phyloP scores from a whole-genome alignment of 306 rosid species.

The Crataegus laevigata region DNA sequence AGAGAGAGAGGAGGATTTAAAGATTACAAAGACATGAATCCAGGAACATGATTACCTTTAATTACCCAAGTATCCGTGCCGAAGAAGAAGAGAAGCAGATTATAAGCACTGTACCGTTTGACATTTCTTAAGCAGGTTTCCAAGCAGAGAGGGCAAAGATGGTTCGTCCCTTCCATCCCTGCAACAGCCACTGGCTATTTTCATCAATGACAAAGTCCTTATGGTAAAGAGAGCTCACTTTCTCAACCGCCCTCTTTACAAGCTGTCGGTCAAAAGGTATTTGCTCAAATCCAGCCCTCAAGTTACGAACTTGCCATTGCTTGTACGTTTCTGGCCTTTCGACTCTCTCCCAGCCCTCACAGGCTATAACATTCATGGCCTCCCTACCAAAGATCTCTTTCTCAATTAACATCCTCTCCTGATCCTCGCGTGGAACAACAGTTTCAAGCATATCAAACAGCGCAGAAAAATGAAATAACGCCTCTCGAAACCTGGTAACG shows the following conservation, averaged over 20 bases:
- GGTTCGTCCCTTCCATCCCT: conserved; percentile 97
- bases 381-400: conserved; percentile 80
- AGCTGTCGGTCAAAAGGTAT: conserved; percentile 28
- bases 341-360: conserved; percentile 93
- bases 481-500: conserved; percentile 89
- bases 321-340: conserved; percentile 95
- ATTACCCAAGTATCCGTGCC: conserved; percentile 1
- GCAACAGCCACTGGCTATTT: conserved; percentile 77
- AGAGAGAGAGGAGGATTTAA: not conserved
- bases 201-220: conserved; percentile 81
- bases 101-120: not conserved
- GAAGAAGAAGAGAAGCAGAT: not conserved
- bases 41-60: not conserved
- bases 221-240: conserved; percentile 58
- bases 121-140: conserved; percentile 45
- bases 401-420: conserved; percentile 86
- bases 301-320: conserved; percentile 86
- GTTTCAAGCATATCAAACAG: conserved; percentile 91
- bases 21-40: not conserved
- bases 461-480: conserved; percentile 82
- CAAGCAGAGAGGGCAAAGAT: conserved; percentile 70
- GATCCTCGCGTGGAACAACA: conserved; percentile 76
- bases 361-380: conserved; percentile 85
- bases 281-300: conserved; percentile 76
- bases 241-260: conserved; percentile 41